Conservation (phyloP, 139 green algal genomes). For the Nannochloris sp. region DNA sequence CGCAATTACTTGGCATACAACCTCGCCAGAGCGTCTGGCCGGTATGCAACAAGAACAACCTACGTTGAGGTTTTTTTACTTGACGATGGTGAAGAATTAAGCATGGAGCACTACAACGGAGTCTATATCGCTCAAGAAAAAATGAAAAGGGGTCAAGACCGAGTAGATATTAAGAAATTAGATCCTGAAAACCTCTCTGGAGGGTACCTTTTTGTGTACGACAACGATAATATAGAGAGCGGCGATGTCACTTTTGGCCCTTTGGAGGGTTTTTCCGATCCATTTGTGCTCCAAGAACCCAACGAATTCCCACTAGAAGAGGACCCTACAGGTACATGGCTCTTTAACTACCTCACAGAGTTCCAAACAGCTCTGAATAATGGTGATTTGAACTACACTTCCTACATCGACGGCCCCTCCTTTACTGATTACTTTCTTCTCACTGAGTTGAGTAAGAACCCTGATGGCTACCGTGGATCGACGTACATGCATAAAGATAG, state of each 20-base stretch:
- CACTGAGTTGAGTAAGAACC: constrained; percentile 49
- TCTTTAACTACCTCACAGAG: constrained; percentile 8
- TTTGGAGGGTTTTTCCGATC: constrained; percentile 4
- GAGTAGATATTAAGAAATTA: constrained; percentile 14
- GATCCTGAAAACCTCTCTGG: constrained; percentile 14
- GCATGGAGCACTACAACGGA: constrained; percentile 21
- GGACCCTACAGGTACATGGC: not conserved
- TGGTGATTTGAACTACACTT: constrained; percentile 3
- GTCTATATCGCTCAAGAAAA: constrained; percentile 24
- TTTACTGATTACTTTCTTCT: constrained; percentile 51
- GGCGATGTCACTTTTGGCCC: constrained; percentile 24
- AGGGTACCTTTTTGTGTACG: constrained; percentile 45
- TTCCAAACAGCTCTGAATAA: constrained; percentile 20
- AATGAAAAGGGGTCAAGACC: not conserved
- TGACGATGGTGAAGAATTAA: constrained; percentile 4
- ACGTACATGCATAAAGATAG: constrained; percentile 31
- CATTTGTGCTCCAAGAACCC: constrained; percentile 16
- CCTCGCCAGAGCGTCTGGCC: constrained; percentile 22
- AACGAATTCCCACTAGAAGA: not conserved
- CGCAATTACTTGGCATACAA: constrained; percentile 38
- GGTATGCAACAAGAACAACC: constrained; percentile 33
- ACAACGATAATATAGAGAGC: constrained; percentile 49
- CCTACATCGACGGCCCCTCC: constrained; percentile 19
- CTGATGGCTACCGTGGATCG: constrained; percentile 26
- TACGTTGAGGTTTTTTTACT: constrained; percentile 39